Evolutionary conservation across 129 eudicot genomes (phyloP), one percentile per base, ranked within the genome.

Genomic region (Dittrichia graveolens): DNA sequence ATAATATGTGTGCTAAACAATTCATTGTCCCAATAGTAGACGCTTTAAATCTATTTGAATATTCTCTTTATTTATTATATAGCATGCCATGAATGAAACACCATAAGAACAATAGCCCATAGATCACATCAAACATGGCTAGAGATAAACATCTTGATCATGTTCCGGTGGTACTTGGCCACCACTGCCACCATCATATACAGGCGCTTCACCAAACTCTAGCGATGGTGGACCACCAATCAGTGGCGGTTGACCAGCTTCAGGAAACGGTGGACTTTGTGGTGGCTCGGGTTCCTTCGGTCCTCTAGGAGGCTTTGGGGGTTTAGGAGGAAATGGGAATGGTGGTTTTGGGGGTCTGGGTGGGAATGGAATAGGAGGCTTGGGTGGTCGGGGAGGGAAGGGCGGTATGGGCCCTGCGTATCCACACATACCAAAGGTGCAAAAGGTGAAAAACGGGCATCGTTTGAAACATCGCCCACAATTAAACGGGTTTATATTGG

Each of bases 401-500:
- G 93, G 90, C 2, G 88, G 85, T 15, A 45, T 34, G 5, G 85
- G 90, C 12, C 77, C 88, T 5, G 94, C 87, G 50, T 92, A 89
- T n/a, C 91, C 91, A 75, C 97, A 92, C 84, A 86, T 76, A 31
- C 97, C 97, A 50, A 68, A 82, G 6, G 77, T 46, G 67, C 97
- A 92, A 47, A 80, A 73, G 53, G 83, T 75, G 3, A 82, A 78
- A 54, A 77, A 74, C 1, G 81, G 78, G 74, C 97, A 92, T 47
- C 80, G 73, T 14, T 81, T 79, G 35, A 61, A 72, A 71, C 97
- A 92, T 1, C 75, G 71, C 0, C 97, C 97, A 6, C 96, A 89
- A 50, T 92, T 77, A 50, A 84, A 88, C 10, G 89, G 91, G 73
- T 79, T 92, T 0, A 40, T 18, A 6, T 75, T 83, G 3, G 81